Base-by-base conservation (phyloP, 148 eudicot genomes). In the Amaranthus hypochondriacus region DNA sequence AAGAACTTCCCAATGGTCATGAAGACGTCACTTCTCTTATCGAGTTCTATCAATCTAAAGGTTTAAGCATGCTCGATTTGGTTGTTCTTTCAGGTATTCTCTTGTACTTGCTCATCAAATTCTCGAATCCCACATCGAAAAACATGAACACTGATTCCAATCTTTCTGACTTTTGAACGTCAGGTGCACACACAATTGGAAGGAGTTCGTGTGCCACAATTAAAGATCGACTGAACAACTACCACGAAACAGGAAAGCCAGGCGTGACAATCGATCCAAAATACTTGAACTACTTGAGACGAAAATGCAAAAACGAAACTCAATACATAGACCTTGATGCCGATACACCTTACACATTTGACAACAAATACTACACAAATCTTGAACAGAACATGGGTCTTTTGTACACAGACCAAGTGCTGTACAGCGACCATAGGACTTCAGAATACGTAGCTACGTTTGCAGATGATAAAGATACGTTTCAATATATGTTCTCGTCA, bases 141-240 rank as follows among this genome's bases (percentile, higher is more conserved):
- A 28, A 28, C 39, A 28, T 28, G 39, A 28, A 28, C 39, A 28
- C 39, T 28, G 2, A 28, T 28, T 28, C 39, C 2, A 28, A 28
- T 28, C 39, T 28, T 28, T 28, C 39, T 28, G 39, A 28, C 39
- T 28, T 28, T 2, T 28, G 39, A 28, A 61, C 5, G 8, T 28
- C 50, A 88, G 97, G 98, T 21, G 86, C 92, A 57, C 98, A 93
- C 69, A 89, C 89, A 1, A 76, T 90, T 0, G 93, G 98, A 54
- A 90, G 86, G 80, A 76, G 81, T 66, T 78, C 90, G 15, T 93
- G 98, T 21, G 89, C 65, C 4, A 48, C 92, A 3, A 4, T 93
- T 10, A 83, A 83, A 66, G 10, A 83, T 69, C 81, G 98, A 69
- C 62, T 93, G 49, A 84, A 78, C 81, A 78, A 85, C 81, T 86